Conservation (phyloP, 768 basidiomycete genomes). For the Baorangia bicolor region DNA sequence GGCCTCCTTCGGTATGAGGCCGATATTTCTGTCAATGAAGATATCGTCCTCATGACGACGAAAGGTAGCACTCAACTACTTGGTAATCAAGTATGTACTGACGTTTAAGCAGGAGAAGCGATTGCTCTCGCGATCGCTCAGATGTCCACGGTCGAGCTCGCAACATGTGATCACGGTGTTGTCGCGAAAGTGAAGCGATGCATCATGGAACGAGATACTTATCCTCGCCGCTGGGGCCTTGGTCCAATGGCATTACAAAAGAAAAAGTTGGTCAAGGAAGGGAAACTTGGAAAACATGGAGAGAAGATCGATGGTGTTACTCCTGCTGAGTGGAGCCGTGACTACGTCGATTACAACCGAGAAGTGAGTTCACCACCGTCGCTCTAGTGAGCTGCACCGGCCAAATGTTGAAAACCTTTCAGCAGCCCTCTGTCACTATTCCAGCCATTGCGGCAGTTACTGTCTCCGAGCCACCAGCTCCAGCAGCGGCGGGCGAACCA, state of each 20-base stretch:
- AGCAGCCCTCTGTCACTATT: conserved; percentile 42
- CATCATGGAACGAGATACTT: conserved; percentile 99
- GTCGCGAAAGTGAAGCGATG: conserved; percentile 99
- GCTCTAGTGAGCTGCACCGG: background rate
- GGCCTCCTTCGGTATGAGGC: conserved; percentile 95
- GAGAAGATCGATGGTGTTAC: conserved; percentile 86
- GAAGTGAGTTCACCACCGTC: conserved; percentile 42
- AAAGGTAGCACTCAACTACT: conserved; percentile 59
- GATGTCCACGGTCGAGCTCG: conserved; percentile 98
- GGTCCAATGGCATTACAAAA: conserved; percentile 97
- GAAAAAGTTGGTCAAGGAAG: conserved; percentile 98
- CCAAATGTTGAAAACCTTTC: conserved; percentile 12
- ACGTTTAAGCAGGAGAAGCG: conserved; percentile 64
- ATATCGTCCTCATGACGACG: conserved; percentile 98
- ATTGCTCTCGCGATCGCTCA: conserved; percentile 94
- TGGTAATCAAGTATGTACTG: background rate
- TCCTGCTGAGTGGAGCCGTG: conserved; percentile 86
- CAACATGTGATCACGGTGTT: conserved; percentile 97
- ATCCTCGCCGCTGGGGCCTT: conserved; percentile 96
- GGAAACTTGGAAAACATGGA: conserved; percentile 93
- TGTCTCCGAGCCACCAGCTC: conserved; percentile 25
- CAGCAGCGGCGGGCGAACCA: conserved; percentile 32
- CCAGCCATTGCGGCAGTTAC: conserved; percentile 22
- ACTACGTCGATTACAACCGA: conserved; percentile 91
- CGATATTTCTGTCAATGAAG: conserved; percentile 92